A percentile compares a stretch with the other conserved stretches of the same genome.
These are phyloP conservation scores for Tillandsia fasciculata DNA, from an alignment of 176 grass and related monocot genomes.

Conservation along the genomic window DNA sequence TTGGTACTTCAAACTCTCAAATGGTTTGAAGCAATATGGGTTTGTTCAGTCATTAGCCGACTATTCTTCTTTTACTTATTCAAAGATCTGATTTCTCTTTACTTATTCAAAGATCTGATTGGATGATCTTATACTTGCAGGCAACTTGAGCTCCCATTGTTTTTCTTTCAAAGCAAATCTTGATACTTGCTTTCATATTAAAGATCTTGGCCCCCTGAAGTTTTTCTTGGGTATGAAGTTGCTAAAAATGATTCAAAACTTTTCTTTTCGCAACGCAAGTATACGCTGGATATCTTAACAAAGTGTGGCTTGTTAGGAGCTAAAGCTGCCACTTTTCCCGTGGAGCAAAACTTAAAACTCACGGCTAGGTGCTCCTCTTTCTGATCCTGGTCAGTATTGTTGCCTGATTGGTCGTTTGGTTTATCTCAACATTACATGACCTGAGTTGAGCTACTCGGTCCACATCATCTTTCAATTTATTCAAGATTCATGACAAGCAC, in stretches of 20 bases:
- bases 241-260: neutral
- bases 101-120: neutral
- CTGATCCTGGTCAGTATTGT: too few species aligned
- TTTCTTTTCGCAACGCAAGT: neutral
- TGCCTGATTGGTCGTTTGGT: too few species aligned
- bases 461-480: too few species aligned
- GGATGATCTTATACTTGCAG: neutral
- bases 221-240: conserved; percentile 2
- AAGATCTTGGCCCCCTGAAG: neutral
- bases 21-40: neutral
- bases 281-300: conserved; percentile 1
- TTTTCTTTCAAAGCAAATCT: neutral
- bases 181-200: neutral
- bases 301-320: neutral
- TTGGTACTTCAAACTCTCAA: neutral
- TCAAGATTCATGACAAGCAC: too few species aligned
- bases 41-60: neutral
- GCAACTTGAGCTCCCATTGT: neutral
- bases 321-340: neutral
- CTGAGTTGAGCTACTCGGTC: too few species aligned
- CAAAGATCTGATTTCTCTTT: neutral
- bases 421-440: too few species aligned
- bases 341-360: too few species aligned
- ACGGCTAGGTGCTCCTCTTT: too few species aligned
- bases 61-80: neutral